These are phyloP conservation scores for Cercospora berteroae DNA, from an alignment of 2,329 filamentous ascomycete genomes.

Conservation along the genomic window DNA sequence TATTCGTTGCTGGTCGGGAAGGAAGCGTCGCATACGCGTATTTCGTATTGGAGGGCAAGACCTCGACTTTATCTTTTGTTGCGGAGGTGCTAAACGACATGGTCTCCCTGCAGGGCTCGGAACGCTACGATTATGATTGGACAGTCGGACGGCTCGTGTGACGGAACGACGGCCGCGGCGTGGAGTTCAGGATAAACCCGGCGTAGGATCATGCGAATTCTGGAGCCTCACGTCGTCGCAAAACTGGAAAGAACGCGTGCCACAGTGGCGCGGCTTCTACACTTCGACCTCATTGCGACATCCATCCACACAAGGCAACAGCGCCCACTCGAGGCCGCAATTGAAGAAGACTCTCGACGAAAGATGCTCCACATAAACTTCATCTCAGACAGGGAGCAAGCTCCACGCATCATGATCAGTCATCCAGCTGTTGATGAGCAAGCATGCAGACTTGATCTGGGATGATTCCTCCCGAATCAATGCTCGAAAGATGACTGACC, in stretches of 20 bases:
- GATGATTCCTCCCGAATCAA: background rate
- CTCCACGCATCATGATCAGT: background rate
- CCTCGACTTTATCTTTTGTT: background rate
- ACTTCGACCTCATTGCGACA: background rate
- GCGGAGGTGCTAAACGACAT: background rate
- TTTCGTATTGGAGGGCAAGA: background rate
- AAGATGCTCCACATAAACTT: background rate
- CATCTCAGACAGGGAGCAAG: background rate
- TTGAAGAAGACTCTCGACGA: background rate
- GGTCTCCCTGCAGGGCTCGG: background rate
- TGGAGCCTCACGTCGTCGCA: background rate
- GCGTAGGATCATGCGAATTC: background rate
- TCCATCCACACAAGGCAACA: background rate
- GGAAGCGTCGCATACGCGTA: background rate
- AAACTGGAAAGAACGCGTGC: background rate
- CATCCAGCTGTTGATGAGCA: background rate
- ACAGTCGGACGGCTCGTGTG: background rate
- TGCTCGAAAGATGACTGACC: background rate
- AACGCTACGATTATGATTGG: background rate
- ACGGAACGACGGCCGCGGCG: background rate
- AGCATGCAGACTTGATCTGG: background rate
- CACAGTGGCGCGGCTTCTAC: background rate
- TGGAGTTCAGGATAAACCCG: background rate
- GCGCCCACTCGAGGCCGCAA: background rate
- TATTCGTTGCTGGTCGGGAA: background rate